These are phyloP conservation scores for Simplicillium sp. DNA, from an alignment of 2,329 filamentous ascomycete genomes.

Conservation along the genomic window DNA sequence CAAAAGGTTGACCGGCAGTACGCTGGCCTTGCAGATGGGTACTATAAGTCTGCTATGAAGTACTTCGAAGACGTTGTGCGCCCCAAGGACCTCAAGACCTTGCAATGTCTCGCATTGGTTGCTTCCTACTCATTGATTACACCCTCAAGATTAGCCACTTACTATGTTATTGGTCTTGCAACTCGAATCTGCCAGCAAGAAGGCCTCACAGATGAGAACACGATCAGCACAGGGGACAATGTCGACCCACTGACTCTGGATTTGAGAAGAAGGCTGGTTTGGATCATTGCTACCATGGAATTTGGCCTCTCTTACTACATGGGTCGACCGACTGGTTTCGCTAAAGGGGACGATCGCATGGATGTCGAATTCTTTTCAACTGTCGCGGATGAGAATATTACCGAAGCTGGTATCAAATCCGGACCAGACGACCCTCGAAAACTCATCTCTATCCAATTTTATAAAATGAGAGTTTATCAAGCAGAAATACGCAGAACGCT, in stretches of 20 bases:
- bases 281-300: conserved; percentile 85
- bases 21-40: conserved; percentile 89
- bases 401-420: conserved; percentile 60
- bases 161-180: conserved; percentile 85
- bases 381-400: conserved; percentile 78
- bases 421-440: conserved; percentile 74
- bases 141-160: conserved; percentile 83
- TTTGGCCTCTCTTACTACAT: conserved; percentile 79
- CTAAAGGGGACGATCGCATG: conserved; percentile 70
- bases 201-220: conserved; percentile 80
- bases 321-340: conserved; percentile 78
- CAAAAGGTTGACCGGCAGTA: conserved; percentile 86
- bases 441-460: conserved; percentile 82
- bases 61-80: conserved; percentile 75
- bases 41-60: conserved; percentile 82
- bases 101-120: conserved; percentile 83
- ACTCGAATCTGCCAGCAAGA: conserved; percentile 83
- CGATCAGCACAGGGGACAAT: conserved; percentile 56
- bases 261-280: conserved; percentile 79
- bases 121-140: conserved; percentile 88
- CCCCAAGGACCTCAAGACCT: conserved; percentile 80
- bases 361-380: conserved; percentile 79
- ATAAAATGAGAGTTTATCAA: conserved; percentile 81
- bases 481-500: conserved; percentile 78
- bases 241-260: conserved; percentile 71